Conservation (phyloP, 1,284 basidiomycete genomes). For the Porogramme epimiltina region DNA sequence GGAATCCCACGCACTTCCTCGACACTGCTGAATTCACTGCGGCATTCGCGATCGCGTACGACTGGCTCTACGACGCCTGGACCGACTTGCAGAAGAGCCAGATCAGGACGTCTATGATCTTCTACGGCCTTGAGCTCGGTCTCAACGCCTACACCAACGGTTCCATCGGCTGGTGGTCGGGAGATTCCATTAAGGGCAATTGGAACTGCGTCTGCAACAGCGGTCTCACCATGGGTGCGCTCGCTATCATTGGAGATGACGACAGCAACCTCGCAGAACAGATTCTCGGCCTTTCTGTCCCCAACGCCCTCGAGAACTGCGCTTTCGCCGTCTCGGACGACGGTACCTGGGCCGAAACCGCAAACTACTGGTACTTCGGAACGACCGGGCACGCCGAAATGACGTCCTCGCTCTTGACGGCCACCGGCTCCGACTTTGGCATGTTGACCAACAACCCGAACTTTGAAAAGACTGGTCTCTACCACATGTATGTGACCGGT, state of each 20-base stretch:
- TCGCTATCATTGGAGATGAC: slow-evolving; percentile 91
- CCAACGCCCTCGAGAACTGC: slow-evolving; percentile 84
- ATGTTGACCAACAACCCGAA: slow-evolving; percentile 72
- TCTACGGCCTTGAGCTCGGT: slow-evolving; percentile 77
- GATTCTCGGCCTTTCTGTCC: slow-evolving; percentile 69
- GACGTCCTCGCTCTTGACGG: slow-evolving; percentile 80
- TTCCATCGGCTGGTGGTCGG: slow-evolving; percentile 61
- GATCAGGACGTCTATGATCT: slow-evolving; percentile 78
- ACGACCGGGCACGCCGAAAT: slow-evolving; percentile 93
- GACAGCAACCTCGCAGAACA: slow-evolving; percentile 71
- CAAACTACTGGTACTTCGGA: slow-evolving; percentile 97
- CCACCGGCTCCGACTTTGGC: slow-evolving; percentile 84
- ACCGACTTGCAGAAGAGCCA: slow-evolving; percentile 67
- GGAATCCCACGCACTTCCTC: slow-evolving; percentile 93
- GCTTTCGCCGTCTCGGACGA: slow-evolving; percentile 66
- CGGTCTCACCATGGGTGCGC: slow-evolving; percentile 86
- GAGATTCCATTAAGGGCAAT: slow-evolving; percentile 68
- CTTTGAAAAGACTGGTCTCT: slow-evolving; percentile 78
- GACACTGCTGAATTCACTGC: slow-evolving; percentile 90
- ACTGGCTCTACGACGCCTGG: slow-evolving; percentile 94
- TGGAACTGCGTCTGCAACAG: slow-evolving; percentile 99
- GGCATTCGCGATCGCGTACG: slow-evolving; percentile 91
- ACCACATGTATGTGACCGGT: slow-evolving; percentile 90
- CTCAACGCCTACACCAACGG: slow-evolving; percentile 47
- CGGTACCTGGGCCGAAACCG: slow-evolving; percentile 94